Evolutionary conservation across 2,329 filamentous ascomycete genomes (phyloP), one percentile per base, ranked within the genome.

Genomic region (Calonectria naviculata): DNA sequence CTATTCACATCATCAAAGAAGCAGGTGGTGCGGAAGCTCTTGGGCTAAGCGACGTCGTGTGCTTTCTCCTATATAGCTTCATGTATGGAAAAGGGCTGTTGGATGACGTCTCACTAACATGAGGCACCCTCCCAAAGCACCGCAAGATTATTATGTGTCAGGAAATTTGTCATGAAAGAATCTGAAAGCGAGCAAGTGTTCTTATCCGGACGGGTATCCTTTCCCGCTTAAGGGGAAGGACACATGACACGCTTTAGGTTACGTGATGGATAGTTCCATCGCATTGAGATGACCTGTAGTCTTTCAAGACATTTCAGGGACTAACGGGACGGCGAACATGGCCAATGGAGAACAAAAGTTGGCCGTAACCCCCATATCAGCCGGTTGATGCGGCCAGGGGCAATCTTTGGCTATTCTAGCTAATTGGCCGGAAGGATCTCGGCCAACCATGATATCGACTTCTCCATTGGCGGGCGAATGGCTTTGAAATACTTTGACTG

Each of bases 1-100:
- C 65, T 9, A 24, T 63, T 10, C 42, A 61, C 10, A 74, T 74
- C 13, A 52, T 73, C 2, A 24, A 64, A 29, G 29, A 13, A 8
- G 61, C 41, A 19, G 72, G 72, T 2, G 72, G 72, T 1, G 15
- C 31, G 12, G n/a, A 58, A 2, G 41, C 49, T 21, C 60, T 74
- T 4, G 70, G 65, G 0, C 49, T 74, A 19, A 74, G 67, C 34
- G 49, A 61, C 2, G 19, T 74, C 52, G 62, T 74, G 3, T 5
- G 31, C 17, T 49, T 64, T 21, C 49, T 71, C 34, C 47, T 74
- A 2, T 46, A 38, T 17, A 67, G 46, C 7, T 71, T 63, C n/a
- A 63, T 74, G 13, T 52, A 63, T 4, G 65, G 65, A 0, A 70
- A 74, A 58, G 56, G 66, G 3, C 49, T 67, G 19, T 21, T 67